These are phyloP conservation scores for Chamaecyparis obtusa DNA, from an alignment of 75 land plant genomes.

Conservation along the genomic window DNA sequence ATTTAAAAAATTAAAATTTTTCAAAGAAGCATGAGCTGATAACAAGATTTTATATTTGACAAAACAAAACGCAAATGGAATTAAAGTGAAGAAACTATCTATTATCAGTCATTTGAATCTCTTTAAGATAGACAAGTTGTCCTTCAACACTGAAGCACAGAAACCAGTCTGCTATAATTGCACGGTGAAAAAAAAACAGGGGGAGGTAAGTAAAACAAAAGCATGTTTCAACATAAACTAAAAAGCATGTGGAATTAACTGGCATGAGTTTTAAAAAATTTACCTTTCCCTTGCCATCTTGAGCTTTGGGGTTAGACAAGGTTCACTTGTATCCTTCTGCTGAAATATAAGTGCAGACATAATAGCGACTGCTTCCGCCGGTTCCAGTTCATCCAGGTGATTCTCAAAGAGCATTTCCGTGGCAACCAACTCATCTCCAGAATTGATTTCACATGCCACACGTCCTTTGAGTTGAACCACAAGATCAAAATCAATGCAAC, in stretches of 20 bases:
- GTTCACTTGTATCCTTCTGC: constrained; percentile 89
- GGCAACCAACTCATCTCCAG: constrained; percentile 96
- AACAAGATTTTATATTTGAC: not conserved
- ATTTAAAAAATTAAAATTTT: too few species aligned
- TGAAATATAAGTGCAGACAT: constrained; percentile 98
- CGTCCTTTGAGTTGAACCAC: constrained; percentile 97
- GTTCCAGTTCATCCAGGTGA: constrained; percentile 84
- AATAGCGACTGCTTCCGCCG: constrained; percentile 92
- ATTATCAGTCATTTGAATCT: not conserved
- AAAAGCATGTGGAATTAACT: not conserved
- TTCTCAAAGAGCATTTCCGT: constrained; percentile 98
- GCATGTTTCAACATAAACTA: not conserved
- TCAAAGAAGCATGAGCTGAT: too few species aligned
- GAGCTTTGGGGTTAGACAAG: constrained; percentile 75
- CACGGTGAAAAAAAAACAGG: not conserved
- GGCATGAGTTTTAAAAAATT: not conserved
- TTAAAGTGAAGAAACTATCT: not conserved
- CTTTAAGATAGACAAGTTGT: not conserved
- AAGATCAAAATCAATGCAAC: constrained; percentile 85
- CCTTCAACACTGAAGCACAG: not conserved
- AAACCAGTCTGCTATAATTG: not conserved
- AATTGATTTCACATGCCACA: constrained; percentile 98
- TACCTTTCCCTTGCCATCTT: constrained; percentile 74
- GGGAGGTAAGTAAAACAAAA: not conserved
- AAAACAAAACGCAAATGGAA: not conserved